These are phyloP conservation scores for Pestalotiopsis sp. DNA, from an alignment of 2,329 filamentous ascomycete species.

Conservation along the genomic window DNA sequence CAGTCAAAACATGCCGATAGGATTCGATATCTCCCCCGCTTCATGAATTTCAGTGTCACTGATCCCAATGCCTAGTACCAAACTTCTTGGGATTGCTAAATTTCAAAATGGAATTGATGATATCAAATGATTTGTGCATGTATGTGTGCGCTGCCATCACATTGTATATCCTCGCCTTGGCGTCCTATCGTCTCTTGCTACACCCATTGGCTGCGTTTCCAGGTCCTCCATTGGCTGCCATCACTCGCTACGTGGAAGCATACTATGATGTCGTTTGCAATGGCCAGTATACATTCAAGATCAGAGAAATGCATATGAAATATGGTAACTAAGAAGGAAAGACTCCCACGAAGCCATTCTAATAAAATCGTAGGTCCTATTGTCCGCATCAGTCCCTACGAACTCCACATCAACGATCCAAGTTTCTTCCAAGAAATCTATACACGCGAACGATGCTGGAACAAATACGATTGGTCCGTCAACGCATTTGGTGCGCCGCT, in stretches of 20 bases:
- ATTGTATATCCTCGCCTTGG: background rate
- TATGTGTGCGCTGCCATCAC: background rate
- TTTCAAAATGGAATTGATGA: background rate
- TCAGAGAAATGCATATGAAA: conserved; percentile 19
- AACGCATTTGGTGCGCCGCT: background rate
- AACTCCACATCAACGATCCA: conserved; percentile 1
- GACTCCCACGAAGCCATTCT: too few species aligned
- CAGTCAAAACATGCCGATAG: too few species aligned
- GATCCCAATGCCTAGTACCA: too few species aligned
- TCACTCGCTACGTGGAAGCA: conserved; percentile 18
- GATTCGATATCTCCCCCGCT: too few species aligned
- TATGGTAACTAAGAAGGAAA: too few species aligned
- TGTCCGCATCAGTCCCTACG: conserved; percentile 7
- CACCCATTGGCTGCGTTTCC: conserved; percentile 18
- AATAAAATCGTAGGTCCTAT: background rate
- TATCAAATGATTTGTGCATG: background rate
- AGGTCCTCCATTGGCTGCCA: conserved; percentile 19
- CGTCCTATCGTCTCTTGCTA: background rate
- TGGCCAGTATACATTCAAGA: conserved; percentile 18
- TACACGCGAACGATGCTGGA: conserved; percentile 8
- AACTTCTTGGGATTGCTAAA: background rate
- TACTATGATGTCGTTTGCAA: conserved; percentile 21
- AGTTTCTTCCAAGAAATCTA: background rate
- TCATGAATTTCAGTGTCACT: too few species aligned
- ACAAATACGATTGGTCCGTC: conserved; percentile 13